Percentiles rank a stretch among this genome's conserved stretches.
phyloP scores from a whole-genome alignment of 2,329 filamentous ascomycete species.

The Zymoseptoria ardabiliae region DNA sequence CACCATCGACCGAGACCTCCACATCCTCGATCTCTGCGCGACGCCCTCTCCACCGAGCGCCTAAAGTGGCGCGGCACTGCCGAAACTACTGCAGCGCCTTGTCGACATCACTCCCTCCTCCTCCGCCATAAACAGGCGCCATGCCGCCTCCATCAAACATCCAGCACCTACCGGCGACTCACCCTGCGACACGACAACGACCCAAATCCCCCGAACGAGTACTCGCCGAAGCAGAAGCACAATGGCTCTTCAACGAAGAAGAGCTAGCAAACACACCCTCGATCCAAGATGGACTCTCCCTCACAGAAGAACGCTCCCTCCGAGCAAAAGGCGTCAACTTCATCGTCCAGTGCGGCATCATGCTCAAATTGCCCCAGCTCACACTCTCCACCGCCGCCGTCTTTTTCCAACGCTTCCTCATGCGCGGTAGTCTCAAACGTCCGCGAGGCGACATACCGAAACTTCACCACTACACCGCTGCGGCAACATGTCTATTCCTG shows the following conservation, averaged over 20 bases:
- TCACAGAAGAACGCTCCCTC: slow-evolving; percentile 69
- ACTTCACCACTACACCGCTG: slow-evolving; percentile 80
- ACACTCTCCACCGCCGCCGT: slow-evolving; percentile 87
- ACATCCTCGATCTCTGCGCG: not conserved
- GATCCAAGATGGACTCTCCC: slow-evolving; percentile 70
- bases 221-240: slow-evolving; percentile 51
- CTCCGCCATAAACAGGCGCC: not conserved
- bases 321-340: slow-evolving; percentile 93
- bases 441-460: slow-evolving; percentile 58
- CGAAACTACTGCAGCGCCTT: not conserved
- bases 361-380: slow-evolving; percentile 84
- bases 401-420: slow-evolving; percentile 94
- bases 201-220: slow-evolving; percentile 36
- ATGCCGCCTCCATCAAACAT: slow-evolving; percentile 16
- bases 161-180: slow-evolving; percentile 29
- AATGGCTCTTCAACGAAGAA: slow-evolving; percentile 85
- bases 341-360: slow-evolving; percentile 86
- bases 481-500: slow-evolving; percentile 83
- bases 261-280: slow-evolving; percentile 80
- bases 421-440: slow-evolving; percentile 75
- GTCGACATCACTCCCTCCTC: not conserved
- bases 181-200: slow-evolving; percentile 34
- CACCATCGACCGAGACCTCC: not conserved
- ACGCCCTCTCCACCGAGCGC: not conserved
- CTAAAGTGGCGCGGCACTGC: not conserved